A percentile compares a stretch with the other conserved stretches of the same genome.
Conservation (phyloP, 768 basidiomycete species). For the Suillus subalutaceus region DNA sequence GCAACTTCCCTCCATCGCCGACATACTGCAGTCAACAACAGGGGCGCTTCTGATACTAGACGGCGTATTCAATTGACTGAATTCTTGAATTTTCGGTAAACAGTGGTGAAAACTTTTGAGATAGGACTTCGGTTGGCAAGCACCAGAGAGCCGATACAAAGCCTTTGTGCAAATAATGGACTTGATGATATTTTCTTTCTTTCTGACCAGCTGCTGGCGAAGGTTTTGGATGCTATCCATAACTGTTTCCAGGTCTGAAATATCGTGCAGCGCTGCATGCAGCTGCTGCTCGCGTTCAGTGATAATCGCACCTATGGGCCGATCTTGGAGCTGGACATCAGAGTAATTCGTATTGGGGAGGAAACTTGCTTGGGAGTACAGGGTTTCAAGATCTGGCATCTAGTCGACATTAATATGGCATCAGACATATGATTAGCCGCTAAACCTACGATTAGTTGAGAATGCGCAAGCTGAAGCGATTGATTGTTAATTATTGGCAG, state of each 20-base stretch:
- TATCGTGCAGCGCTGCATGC: slow-evolving; percentile 13
- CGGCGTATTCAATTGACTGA: neutral
- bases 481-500: too few relatives aligned
- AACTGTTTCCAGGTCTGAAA: slow-evolving; percentile 16
- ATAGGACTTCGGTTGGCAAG: slow-evolving; percentile 49
- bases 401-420: neutral
- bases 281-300: slow-evolving; percentile 20
- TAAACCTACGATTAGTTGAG: too few relatives aligned
- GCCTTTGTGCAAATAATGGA: slow-evolving; percentile 26
- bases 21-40: slow-evolving; percentile 45
- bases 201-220: slow-evolving; percentile 18
- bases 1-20: slow-evolving; percentile 44
- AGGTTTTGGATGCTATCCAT: slow-evolving; percentile 16
- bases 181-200: slow-evolving; percentile 13
- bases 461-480: too few relatives aligned
- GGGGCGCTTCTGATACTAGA: slow-evolving; percentile 30
- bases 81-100: slow-evolving; percentile 21
- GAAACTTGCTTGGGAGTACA: slow-evolving; percentile 14
- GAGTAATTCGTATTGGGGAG: slow-evolving; percentile 18
- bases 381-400: slow-evolving; percentile 21
- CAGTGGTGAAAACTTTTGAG: slow-evolving; percentile 46
- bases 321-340: slow-evolving; percentile 17
- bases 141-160: slow-evolving; percentile 35
- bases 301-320: slow-evolving; percentile 19
- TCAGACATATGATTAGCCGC: too few relatives aligned